Evolutionary conservation across 2,329 filamentous ascomycete genomes (phyloP).

Genomic region (Amauroascus niger): DNA sequence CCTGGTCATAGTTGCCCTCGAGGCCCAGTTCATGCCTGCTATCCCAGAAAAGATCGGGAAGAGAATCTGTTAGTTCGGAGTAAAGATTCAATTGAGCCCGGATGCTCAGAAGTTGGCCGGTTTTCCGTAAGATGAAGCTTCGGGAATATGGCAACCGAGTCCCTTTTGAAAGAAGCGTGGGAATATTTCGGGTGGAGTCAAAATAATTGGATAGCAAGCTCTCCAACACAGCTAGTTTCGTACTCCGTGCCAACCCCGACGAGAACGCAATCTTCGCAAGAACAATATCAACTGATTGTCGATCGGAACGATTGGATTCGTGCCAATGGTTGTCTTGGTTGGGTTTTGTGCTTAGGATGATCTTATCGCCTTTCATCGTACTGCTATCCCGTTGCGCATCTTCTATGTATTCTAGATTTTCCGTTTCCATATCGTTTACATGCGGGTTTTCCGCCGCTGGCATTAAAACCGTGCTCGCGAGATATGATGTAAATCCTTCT

Average conservation of each 20-base stretch:
- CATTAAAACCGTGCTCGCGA: slow-evolving; percentile 63
- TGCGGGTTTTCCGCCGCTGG: slow-evolving; percentile 69
- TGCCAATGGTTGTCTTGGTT: slow-evolving; percentile 20
- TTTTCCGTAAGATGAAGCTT: slow-evolving; percentile 80
- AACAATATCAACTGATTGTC: slow-evolving; percentile 49
- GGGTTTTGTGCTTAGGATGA: slow-evolving; percentile 70
- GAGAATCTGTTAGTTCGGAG: slow-evolving; percentile 86
- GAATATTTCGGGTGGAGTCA: slow-evolving; percentile 72
- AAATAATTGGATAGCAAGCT: slow-evolving; percentile 74
- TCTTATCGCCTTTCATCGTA: slow-evolving; percentile 74
- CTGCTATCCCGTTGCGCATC: slow-evolving; percentile 65
- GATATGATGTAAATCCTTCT: slow-evolving; percentile 57
- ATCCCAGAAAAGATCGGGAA: slow-evolving; percentile 97
- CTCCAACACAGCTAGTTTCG: slow-evolving; percentile 88
- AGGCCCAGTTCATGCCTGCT: slow-evolving; percentile 76
- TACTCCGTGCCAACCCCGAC: slow-evolving; percentile 81
- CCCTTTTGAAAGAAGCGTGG: slow-evolving; percentile 62
- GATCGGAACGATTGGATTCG: slow-evolving; percentile 20
- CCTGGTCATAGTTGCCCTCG: slow-evolving; percentile 90
- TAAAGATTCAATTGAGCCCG: slow-evolving; percentile 93
- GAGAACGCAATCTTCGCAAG: slow-evolving; percentile 95
- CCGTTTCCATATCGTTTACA: slow-evolving; percentile 63
- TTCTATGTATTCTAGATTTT: slow-evolving; percentile 78
- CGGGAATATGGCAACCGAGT: slow-evolving; percentile 55
- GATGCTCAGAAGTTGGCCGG: slow-evolving; percentile 79